A percentile compares a stretch with the other conserved stretches of the same genome.
These are phyloP conservation scores for Dentipellis fragilis DNA, from an alignment of 768 basidiomycete genomes.

Conservation along the genomic window DNA sequence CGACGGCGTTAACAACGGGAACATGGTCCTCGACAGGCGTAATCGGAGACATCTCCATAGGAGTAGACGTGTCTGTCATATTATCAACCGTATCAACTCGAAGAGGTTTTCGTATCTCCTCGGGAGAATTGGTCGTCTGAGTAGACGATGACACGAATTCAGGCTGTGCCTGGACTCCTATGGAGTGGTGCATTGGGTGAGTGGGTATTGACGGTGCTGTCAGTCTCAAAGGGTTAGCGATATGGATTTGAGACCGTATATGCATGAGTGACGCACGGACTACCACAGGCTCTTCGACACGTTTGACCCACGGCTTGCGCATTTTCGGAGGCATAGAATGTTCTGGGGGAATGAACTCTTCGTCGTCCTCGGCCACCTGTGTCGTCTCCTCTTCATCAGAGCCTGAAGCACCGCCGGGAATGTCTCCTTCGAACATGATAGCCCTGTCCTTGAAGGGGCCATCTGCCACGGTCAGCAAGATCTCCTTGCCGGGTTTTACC, in stretches of 20 bases:
- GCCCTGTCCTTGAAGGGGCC: conserved; percentile 45
- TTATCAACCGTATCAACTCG: neutral
- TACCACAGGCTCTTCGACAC: conserved; percentile 23
- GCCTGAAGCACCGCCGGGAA: conserved; percentile 21
- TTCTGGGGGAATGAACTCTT: conserved; percentile 19
- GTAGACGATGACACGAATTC: neutral
- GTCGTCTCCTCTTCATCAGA: conserved; percentile 31
- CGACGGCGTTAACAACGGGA: neutral
- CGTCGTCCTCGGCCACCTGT: conserved; percentile 31
- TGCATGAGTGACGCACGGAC: neutral
- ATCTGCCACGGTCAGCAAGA: conserved; percentile 50
- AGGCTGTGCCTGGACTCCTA: conserved; percentile 37
- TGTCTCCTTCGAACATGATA: conserved; percentile 49
- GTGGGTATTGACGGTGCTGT: neutral
- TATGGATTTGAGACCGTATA: neutral
- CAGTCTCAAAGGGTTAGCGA: neutral
- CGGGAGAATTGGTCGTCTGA: neutral
- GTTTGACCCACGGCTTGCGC: conserved; percentile 50
- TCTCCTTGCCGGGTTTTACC: conserved; percentile 62
- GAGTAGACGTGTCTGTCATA: neutral
- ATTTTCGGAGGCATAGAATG: conserved; percentile 52
- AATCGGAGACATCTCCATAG: neutral
- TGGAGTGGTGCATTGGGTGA: conserved; percentile 22
- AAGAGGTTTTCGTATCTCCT: neutral
- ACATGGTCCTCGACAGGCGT: neutral